phyloP scores from a whole-genome alignment of 2,329 filamentous ascomycete genomes.

The Aurifilum marmelostoma region DNA sequence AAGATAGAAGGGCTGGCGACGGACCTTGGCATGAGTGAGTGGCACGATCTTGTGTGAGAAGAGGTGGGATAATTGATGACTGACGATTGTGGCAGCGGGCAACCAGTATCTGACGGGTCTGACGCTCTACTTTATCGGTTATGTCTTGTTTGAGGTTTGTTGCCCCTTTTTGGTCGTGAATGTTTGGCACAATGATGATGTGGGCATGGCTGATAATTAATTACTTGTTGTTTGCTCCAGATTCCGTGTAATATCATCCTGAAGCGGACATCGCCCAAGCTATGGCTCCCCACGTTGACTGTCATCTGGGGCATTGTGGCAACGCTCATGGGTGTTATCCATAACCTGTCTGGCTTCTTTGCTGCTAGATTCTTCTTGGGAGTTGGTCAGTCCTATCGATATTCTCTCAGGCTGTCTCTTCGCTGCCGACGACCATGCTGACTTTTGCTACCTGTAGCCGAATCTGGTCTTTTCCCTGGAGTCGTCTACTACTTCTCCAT shows the following conservation, averaged over 20 bases:
- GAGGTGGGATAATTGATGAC: neutral
- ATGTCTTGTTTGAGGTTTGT: conserved; percentile 58
- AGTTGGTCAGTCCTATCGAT: conserved; percentile 47
- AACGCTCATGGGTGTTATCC: conserved; percentile 54
- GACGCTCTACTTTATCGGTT: conserved; percentile 68
- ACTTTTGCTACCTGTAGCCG: conserved; percentile 42
- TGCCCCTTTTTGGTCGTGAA: neutral
- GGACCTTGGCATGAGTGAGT: conserved; percentile 57
- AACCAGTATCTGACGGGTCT: conserved; percentile 68
- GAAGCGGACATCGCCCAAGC: conserved; percentile 60
- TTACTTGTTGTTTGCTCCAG: conserved; percentile 33
- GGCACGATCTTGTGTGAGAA: conserved; percentile 15
- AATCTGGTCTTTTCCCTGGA: conserved; percentile 56
- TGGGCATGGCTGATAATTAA: neutral
- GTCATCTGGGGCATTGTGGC: conserved; percentile 59
- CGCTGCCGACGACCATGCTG: neutral
- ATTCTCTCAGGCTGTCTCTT: conserved; percentile 23
- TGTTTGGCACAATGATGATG: neutral
- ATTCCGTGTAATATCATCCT: conserved; percentile 66
- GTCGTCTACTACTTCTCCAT: conserved; percentile 55
- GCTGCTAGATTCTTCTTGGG: conserved; percentile 59
- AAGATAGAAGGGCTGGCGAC: conserved; percentile 57
- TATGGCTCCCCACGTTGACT: conserved; percentile 62
- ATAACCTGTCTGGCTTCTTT: conserved; percentile 55
- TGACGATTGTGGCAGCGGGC: conserved; percentile 44